Conservation (phyloP, 306 rosid genomes). For the Lagenaria siceraria region DNA sequence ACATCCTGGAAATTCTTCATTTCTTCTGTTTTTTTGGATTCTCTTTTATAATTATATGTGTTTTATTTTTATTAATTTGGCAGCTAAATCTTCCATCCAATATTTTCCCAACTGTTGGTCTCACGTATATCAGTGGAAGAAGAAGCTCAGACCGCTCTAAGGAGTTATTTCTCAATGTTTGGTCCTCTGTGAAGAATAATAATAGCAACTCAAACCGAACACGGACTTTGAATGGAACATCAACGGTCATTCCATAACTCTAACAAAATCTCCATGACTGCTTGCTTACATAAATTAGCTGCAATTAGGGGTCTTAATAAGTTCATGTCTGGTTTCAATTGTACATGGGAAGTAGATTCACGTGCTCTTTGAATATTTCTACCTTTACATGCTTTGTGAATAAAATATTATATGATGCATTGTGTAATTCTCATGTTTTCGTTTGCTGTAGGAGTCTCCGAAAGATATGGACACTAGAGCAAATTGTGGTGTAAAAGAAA, state of each 20-base stretch:
- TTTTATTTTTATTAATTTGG: constrained; percentile 10
- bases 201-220: constrained; percentile 14
- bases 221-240: constrained; percentile 37
- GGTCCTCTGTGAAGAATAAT: constrained; percentile 25
- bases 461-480: neutral
- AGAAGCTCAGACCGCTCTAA: constrained; percentile 19
- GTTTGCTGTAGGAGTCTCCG: neutral
- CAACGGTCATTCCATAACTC: constrained; percentile 30
- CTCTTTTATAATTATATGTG: neutral
- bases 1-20: neutral
- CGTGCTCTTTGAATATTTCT: neutral
- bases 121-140: constrained; percentile 30
- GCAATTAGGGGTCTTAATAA: neutral
- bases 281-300: neutral
- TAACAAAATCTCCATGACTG: neutral
- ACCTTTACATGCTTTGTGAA: neutral
- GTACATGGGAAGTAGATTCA: neutral
- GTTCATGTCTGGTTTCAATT: neutral
- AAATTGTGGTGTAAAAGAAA: neutral
- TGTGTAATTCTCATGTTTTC: neutral
- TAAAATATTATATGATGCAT: neutral
- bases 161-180: constrained; percentile 8
- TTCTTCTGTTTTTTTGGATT: neutral
- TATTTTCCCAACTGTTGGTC: constrained; percentile 48
- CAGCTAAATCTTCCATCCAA: constrained; percentile 66